Percentiles rank a stretch among this genome's conserved stretches.
Evolutionary conservation across 164 flowering plant species (phyloP).

Genomic region (Umbilicus rupestris): DNA sequence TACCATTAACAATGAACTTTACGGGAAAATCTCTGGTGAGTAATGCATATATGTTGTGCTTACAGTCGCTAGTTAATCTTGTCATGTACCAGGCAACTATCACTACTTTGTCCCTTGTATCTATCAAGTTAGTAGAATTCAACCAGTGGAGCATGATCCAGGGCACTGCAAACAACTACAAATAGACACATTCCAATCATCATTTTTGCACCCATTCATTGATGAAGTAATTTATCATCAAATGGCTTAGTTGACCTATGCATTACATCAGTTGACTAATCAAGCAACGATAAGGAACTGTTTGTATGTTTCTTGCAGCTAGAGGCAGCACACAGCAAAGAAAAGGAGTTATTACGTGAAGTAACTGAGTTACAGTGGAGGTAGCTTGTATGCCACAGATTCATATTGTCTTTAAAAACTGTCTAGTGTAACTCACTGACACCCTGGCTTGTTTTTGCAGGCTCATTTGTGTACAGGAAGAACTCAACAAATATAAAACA

Average conservation of each 20-base stretch:
- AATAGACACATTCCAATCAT: not conserved
- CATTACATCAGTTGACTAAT: too few species aligned
- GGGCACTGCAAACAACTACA: not conserved
- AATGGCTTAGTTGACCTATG: too few species aligned
- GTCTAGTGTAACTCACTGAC: not conserved
- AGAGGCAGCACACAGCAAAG: slow-evolving; percentile 68
- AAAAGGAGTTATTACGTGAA: slow-evolving; percentile 63
- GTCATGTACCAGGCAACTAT: not conserved
- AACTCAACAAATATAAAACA: slow-evolving; percentile 51
- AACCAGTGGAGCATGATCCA: too few species aligned
- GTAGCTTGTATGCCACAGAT: slow-evolving; percentile 22
- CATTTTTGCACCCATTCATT: too few species aligned
- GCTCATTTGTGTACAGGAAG: slow-evolving; percentile 57
- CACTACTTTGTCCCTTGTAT: not conserved
- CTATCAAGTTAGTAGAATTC: not conserved
- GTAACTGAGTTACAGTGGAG: slow-evolving; percentile 63
- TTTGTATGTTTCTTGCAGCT: slow-evolving; percentile 30
- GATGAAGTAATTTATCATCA: not conserved
- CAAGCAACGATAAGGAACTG: not conserved
- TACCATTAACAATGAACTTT: not conserved
- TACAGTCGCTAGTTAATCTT: not conserved
- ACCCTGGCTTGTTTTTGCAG: slow-evolving; percentile 20
- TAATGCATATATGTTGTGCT: not conserved
- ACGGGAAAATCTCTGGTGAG: slow-evolving; percentile 5
- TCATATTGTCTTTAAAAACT: not conserved